These are phyloP conservation scores for Cytospora chrysosperma DNA, from an alignment of 2,329 filamentous ascomycete genomes.

Conservation along the genomic window DNA sequence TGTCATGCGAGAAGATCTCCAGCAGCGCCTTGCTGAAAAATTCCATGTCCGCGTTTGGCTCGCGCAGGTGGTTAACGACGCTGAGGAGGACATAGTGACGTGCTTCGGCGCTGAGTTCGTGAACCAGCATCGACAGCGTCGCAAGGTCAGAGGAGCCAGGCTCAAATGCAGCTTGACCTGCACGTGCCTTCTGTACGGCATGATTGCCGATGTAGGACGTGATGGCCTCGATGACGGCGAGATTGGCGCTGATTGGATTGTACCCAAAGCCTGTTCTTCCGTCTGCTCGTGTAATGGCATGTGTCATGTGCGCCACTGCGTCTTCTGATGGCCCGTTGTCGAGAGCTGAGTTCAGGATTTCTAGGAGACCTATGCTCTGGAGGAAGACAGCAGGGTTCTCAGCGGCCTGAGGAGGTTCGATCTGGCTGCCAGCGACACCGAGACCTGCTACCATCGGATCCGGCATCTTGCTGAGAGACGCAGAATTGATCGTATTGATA, in stretches of 20 bases:
- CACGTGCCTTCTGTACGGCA: conserved; percentile 62
- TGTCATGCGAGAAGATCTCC: conserved; percentile 78
- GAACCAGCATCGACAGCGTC: conserved; percentile 73
- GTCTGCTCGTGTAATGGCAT: conserved; percentile 64
- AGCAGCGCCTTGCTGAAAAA: conserved; percentile 88
- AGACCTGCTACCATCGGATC: conserved; percentile 72
- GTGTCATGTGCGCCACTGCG: conserved; percentile 72
- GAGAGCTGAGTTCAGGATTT: conserved; percentile 58
- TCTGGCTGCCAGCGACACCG: conserved; percentile 68
- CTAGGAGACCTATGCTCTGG: conserved; percentile 54
- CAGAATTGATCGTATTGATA: conserved; percentile 82
- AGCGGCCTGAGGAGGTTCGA: conserved; percentile 68
- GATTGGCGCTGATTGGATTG: conserved; percentile 66
- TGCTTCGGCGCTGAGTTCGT: conserved; percentile 71
- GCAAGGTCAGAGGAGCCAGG: conserved; percentile 65
- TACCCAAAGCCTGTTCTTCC: conserved; percentile 64
- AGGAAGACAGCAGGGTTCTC: conserved; percentile 61
- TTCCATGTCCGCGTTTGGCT: conserved; percentile 83
- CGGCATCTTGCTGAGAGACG: conserved; percentile 66
- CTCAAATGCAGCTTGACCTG: conserved; percentile 64
- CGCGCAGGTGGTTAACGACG: conserved; percentile 89
- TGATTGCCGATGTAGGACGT: conserved; percentile 78
- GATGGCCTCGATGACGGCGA: conserved; percentile 73
- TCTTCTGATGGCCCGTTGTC: conserved; percentile 66
- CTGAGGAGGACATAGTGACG: conserved; percentile 82